Percentiles rank a stretch among this genome's conserved stretches.
Conservation (phyloP, 2,329 filamentous ascomycete species). For the Fusarium hainanense region DNA sequence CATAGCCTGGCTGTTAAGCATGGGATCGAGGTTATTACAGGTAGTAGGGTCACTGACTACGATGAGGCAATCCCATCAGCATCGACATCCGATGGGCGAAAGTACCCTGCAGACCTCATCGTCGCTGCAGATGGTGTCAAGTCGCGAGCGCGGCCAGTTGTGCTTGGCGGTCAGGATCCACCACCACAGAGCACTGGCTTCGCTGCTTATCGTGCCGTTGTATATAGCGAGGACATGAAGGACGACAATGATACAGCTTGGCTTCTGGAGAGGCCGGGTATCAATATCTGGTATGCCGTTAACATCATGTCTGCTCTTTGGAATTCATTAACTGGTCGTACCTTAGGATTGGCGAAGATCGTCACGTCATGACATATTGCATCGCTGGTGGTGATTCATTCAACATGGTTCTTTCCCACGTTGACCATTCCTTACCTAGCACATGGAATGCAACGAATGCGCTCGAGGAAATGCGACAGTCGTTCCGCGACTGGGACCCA, state of each 20-base stretch:
- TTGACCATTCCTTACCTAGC: background rate
- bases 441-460: background rate
- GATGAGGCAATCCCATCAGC: background rate
- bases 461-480: background rate
- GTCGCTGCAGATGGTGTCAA: slow-evolving; percentile 10
- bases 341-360: slow-evolving; percentile 9
- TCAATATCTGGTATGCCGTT: slow-evolving; percentile 2
- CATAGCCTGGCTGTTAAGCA: background rate
- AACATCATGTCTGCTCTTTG: background rate
- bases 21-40: background rate
- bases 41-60: background rate
- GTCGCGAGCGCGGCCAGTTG: background rate
- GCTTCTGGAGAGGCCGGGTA: background rate
- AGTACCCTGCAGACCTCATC: background rate
- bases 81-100: background rate
- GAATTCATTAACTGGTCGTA: background rate
- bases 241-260: background rate
- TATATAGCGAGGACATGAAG: background rate
- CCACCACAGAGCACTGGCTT: slow-evolving; percentile 5
- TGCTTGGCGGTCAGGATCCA: slow-evolving; percentile 1
- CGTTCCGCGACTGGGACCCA: slow-evolving; percentile 1
- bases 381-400: slow-evolving; percentile 9
- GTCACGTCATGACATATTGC: slow-evolving; percentile 7
- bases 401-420: slow-evolving; percentile 7
- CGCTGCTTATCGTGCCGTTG: background rate